These are phyloP conservation scores for Balakata baccata DNA, from an alignment of 345 rosid species.

Conservation along the genomic window DNA sequence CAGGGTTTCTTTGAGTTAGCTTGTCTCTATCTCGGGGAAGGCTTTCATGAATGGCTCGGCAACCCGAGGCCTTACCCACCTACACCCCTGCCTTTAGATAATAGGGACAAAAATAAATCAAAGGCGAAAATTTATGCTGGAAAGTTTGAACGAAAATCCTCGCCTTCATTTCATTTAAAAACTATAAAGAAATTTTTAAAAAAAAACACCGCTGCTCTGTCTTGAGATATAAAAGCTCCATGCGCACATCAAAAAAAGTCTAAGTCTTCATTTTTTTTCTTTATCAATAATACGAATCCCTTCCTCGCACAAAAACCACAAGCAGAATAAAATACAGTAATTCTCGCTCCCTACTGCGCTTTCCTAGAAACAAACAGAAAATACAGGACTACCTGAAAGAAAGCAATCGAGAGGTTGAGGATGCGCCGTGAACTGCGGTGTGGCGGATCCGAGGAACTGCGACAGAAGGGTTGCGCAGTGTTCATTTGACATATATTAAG, in stretches of 20 bases:
- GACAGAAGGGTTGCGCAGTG: background rate
- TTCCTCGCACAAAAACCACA: background rate
- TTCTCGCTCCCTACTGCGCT: background rate
- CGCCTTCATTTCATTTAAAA: too few relatives aligned
- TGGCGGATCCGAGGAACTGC: background rate
- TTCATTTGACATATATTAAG: background rate
- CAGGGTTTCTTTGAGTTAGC: too few relatives aligned
- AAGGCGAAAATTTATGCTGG: too few relatives aligned
- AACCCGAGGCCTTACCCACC: too few relatives aligned
- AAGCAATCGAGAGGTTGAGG: constrained; percentile 5
- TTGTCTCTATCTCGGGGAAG: too few relatives aligned
- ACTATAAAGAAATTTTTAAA: too few relatives aligned
- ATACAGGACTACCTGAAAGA: background rate
- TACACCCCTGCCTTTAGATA: too few relatives aligned
- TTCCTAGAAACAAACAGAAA: background rate
- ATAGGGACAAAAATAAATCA: too few relatives aligned
- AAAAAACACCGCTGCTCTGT: too few relatives aligned
- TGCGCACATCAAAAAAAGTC: background rate
- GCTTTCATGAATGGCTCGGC: too few relatives aligned
- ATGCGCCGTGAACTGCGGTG: background rate
- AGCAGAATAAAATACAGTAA: background rate
- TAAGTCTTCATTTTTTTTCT: background rate
- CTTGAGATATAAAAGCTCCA: too few relatives aligned
- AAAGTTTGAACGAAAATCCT: too few relatives aligned
- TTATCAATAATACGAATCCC: background rate